phyloP scores from a whole-genome alignment of 495 filamentous ascomycete species.

The Amorphotheca resinae region DNA sequence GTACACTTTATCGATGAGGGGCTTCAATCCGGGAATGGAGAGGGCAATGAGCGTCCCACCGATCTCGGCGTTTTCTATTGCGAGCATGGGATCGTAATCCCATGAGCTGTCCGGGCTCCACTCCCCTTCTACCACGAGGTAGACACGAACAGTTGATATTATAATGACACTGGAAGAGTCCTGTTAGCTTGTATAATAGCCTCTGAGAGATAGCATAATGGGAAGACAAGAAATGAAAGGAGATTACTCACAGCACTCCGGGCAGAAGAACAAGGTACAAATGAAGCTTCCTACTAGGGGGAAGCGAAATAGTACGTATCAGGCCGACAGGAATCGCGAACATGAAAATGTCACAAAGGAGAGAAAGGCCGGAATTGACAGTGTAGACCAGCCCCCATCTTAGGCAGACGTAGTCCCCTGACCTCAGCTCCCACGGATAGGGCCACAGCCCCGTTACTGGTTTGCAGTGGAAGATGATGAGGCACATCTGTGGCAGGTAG shows the following conservation, averaged over 20 bases:
- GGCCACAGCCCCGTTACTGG: constrained; percentile 35
- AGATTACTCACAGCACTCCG: constrained; percentile 28
- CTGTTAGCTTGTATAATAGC: not conserved
- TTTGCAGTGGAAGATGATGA: constrained; percentile 33
- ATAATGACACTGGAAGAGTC: constrained; percentile 25
- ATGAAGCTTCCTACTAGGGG: constrained; percentile 26
- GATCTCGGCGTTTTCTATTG: constrained; percentile 32
- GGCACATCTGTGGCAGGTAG: constrained; percentile 31
- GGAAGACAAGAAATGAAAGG: not conserved
- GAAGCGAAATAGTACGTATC: constrained; percentile 28
- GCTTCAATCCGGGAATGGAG: constrained; percentile 28
- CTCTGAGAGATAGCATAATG: not conserved
- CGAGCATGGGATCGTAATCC: constrained; percentile 34
- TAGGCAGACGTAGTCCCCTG: constrained; percentile 25
- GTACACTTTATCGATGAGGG: not conserved
- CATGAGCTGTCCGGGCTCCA: constrained; percentile 30
- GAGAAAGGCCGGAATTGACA: constrained; percentile 30
- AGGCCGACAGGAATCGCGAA: constrained; percentile 31
- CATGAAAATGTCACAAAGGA: constrained; percentile 32
- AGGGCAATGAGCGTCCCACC: constrained; percentile 33
- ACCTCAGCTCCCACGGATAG: constrained; percentile 28
- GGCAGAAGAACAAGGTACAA: constrained; percentile 32
- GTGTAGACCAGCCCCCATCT: constrained; percentile 33
- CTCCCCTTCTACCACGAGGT: constrained; percentile 30
- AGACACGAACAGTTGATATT: constrained; percentile 31